A percentile compares a stretch with the other conserved stretches of the same genome.
These are phyloP conservation scores for Macaranga tanarius DNA, from an alignment of 441 rosid species.

Conservation along the genomic window DNA sequence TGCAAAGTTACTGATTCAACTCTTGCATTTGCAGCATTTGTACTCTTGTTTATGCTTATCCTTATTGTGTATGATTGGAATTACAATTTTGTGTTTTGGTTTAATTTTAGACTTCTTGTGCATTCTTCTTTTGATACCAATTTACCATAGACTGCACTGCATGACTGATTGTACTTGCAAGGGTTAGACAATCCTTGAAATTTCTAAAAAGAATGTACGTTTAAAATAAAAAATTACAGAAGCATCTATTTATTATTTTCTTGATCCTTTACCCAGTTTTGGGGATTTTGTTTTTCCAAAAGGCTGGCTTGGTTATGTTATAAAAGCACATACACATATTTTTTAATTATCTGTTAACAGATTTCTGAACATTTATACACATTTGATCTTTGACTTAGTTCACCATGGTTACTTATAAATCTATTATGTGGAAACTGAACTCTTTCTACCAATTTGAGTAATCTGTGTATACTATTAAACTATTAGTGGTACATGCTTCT, in stretches of 20 bases:
- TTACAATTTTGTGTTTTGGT: neutral
- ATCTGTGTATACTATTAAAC: neutral
- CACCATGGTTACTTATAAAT: neutral
- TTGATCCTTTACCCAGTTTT: neutral
- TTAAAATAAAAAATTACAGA: no score
- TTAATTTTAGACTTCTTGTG: neutral
- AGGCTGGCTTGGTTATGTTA: neutral
- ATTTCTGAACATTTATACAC: constrained; percentile 10
- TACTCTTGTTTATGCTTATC: neutral
- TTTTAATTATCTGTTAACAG: constrained; percentile 1
- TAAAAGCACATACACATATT: neutral
- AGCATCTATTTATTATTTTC: no score
- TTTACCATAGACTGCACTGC: neutral
- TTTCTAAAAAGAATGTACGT: no score
- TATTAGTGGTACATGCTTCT: constrained; percentile 12
- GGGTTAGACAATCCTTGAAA: neutral
- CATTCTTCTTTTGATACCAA: neutral
- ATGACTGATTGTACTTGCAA: neutral
- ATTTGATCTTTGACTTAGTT: neutral
- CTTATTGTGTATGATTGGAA: neutral
- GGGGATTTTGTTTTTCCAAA: constrained; percentile 1
- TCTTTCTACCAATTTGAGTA: neutral
- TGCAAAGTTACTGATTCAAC: neutral
- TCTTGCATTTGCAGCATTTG: neutral
- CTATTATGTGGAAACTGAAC: neutral